A percentile compares a stretch with the other conserved stretches of the same genome.
Conservation (phyloP, 257 asterid genomes). For the Marsdenia floribunda region DNA sequence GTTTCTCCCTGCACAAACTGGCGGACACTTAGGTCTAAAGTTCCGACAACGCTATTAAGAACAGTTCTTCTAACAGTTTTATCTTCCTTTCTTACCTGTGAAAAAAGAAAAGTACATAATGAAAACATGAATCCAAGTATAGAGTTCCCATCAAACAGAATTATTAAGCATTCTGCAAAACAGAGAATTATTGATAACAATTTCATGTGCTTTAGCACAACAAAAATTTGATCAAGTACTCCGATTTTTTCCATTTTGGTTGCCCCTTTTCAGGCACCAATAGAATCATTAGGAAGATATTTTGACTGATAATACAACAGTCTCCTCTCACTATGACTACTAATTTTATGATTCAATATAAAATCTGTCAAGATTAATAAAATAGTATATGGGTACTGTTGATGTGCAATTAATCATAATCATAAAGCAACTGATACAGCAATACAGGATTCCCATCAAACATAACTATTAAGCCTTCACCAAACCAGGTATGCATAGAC, state of each 20-base stretch:
- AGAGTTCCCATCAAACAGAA: neutral
- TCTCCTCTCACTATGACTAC: neutral
- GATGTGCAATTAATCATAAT: too few species aligned
- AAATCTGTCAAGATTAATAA: neutral
- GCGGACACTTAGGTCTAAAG: conserved; percentile 74
- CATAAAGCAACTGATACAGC: too few species aligned
- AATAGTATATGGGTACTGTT: neutral
- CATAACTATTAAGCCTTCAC: too few species aligned
- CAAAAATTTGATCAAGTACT: neutral
- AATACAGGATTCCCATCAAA: too few species aligned
- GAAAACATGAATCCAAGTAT: neutral
- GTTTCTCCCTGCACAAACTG: conserved; percentile 76
- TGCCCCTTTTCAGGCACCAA: neutral
- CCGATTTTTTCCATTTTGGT: neutral
- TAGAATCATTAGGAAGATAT: neutral
- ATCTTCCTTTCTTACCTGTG: conserved; percentile 78
- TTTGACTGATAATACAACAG: neutral
- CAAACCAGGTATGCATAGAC: too few species aligned
- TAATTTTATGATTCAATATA: neutral
- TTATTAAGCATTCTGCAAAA: neutral
- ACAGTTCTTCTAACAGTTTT: conserved; percentile 79
- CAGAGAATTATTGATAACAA: neutral
- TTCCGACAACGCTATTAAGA: conserved; percentile 81
- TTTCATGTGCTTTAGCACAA: neutral
- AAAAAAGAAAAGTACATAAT: conserved; percentile 11